A percentile compares a stretch with the other conserved stretches of the same genome.
phyloP scores from a whole-genome alignment of 2,329 filamentous ascomycete species.

The Cercospora sojina region DNA sequence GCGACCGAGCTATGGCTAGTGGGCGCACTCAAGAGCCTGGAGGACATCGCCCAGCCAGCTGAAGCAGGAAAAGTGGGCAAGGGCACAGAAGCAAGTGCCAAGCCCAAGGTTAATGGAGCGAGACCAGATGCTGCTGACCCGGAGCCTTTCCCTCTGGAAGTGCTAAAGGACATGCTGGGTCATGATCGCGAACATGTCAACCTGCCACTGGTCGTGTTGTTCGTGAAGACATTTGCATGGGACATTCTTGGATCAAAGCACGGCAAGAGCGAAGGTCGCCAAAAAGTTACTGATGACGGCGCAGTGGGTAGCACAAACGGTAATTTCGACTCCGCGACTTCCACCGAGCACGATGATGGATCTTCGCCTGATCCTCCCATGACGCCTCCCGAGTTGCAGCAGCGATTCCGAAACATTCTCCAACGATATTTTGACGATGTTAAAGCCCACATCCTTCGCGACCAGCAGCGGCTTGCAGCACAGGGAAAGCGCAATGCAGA shows the following conservation, averaged over 20 bases:
- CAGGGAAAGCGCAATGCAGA: slow-evolving; percentile 95
- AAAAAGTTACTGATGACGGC: slow-evolving; percentile 79
- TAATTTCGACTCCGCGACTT: slow-evolving; percentile 52
- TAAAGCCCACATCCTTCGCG: slow-evolving; percentile 80
- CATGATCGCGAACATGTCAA: slow-evolving; percentile 92
- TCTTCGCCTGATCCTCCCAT: slow-evolving; percentile 68
- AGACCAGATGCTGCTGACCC: slow-evolving; percentile 64
- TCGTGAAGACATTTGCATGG: slow-evolving; percentile 95
- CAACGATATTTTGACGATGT: slow-evolving; percentile 90
- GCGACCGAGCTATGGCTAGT: slow-evolving; percentile 97
- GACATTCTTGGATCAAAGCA: slow-evolving; percentile 82
- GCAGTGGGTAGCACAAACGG: slow-evolving; percentile 56
- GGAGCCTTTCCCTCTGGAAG: slow-evolving; percentile 93
- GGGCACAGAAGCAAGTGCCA: slow-evolving; percentile 57
- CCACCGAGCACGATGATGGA: slow-evolving; percentile 52
- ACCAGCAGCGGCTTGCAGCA: slow-evolving; percentile 81
- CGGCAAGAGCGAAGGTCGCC: slow-evolving; percentile 72
- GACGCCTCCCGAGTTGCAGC: slow-evolving; percentile 71
- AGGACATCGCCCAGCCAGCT: slow-evolving; percentile 65
- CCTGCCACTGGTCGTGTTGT: slow-evolving; percentile 85
- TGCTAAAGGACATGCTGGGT: slow-evolving; percentile 93
- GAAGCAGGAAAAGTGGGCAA: slow-evolving; percentile 60
- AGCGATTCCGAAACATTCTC: slow-evolving; percentile 82
- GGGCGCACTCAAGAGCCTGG: slow-evolving; percentile 77
- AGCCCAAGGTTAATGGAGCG: slow-evolving; percentile 59